Percentiles rank a stretch among this genome's conserved stretches.
These are phyloP conservation scores for Aspergillus pseudonomiae DNA, from an alignment of 2,329 filamentous ascomycete genomes.

Conservation along the genomic window DNA sequence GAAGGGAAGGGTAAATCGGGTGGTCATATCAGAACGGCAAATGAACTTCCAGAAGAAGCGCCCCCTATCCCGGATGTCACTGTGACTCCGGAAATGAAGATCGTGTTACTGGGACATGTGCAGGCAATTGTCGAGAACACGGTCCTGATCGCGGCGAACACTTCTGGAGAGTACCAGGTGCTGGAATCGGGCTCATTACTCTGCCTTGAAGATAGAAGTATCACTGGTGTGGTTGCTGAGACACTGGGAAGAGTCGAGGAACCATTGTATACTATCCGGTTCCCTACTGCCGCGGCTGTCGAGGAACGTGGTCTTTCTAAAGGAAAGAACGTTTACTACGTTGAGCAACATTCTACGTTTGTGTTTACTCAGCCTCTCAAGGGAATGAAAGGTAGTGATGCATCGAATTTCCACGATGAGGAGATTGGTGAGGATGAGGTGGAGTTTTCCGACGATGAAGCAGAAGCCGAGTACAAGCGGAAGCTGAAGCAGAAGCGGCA, in stretches of 20 bases:
- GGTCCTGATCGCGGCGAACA: constrained; percentile 76
- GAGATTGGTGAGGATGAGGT: constrained; percentile 83
- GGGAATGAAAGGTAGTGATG: constrained; percentile 83
- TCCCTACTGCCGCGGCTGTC: constrained; percentile 70
- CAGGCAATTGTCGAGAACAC: constrained; percentile 78
- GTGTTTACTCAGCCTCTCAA: constrained; percentile 85
- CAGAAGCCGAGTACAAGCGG: constrained; percentile 80
- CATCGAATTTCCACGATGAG: constrained; percentile 93
- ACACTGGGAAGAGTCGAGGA: constrained; percentile 83
- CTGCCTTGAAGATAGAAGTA: constrained; percentile 72
- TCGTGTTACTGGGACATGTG: constrained; percentile 74
- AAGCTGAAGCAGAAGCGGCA: constrained; percentile 68
- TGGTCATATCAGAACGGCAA: constrained; percentile 72
- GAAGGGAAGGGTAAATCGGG: constrained; percentile 52
- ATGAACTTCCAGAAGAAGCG: constrained; percentile 69
- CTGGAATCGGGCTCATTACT: constrained; percentile 83
- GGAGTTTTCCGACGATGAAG: constrained; percentile 96
- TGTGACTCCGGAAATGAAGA: constrained; percentile 76
- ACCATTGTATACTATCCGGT: constrained; percentile 82
- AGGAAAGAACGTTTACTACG: constrained; percentile 76
- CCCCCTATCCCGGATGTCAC: constrained; percentile 75
- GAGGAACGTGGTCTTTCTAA: constrained; percentile 66
- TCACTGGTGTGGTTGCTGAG: constrained; percentile 83
- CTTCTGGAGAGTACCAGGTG: constrained; percentile 79
- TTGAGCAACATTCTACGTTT: constrained; percentile 74